phyloP scores from a whole-genome alignment of 495 filamentous ascomycete species.

The Podospora sp. region DNA sequence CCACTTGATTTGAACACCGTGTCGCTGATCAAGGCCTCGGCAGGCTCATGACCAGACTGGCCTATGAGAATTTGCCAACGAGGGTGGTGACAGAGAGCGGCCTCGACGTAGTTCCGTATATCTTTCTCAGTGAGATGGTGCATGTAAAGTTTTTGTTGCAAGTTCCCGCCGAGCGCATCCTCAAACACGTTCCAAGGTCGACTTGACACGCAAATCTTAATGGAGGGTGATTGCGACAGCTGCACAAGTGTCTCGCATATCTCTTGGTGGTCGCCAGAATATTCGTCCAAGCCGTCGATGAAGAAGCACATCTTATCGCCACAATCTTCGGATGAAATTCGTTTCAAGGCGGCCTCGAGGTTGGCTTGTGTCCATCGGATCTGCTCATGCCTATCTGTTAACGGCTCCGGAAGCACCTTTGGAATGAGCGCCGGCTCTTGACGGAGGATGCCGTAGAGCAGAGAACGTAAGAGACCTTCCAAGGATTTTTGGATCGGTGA shows the following conservation, averaged over 20 bases:
- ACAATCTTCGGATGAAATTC: no score
- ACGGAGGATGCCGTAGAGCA: not conserved
- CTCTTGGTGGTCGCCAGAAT: not conserved
- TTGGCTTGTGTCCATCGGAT: no score
- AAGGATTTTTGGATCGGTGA: not conserved
- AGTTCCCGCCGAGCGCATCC: slow-evolving; percentile 36
- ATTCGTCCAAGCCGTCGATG: not conserved
- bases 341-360: no score
- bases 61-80: not conserved
- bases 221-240: not conserved
- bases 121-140: slow-evolving; percentile 36
- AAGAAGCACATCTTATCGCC: not conserved
- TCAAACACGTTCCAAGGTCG: slow-evolving; percentile 51
- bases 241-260: not conserved
- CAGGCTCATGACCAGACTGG: not conserved
- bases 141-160: slow-evolving; percentile 19
- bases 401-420: not conserved
- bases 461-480: not conserved
- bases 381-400: no score
- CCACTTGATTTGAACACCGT: slow-evolving; percentile 36
- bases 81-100: not conserved
- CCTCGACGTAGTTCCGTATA: slow-evolving; percentile 22
- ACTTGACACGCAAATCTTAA: slow-evolving; percentile 57
- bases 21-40: slow-evolving; percentile 20
- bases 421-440: not conserved